Base-by-base conservation (phyloP, 352 stramenopile species). In the Globisporangium acanthophoron region DNA sequence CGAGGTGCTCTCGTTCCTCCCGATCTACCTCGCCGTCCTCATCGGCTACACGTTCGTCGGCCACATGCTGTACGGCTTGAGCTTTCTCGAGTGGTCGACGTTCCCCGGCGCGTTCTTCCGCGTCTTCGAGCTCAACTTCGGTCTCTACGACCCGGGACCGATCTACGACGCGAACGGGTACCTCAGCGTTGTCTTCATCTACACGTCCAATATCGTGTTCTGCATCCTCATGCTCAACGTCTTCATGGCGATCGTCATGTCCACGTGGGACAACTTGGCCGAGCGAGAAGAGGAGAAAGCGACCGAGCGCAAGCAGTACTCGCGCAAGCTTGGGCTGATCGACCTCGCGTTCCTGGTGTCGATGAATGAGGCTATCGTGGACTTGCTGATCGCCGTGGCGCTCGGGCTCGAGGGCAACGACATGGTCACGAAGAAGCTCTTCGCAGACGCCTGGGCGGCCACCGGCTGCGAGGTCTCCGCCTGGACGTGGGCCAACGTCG, bases 211-310 rank as follows among this genome's bases (percentile, higher is more conserved):
- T 47, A 59, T 83, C 33, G 68, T 90, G 11, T 90, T 90, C 52
- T 87, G 77, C 57, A 87, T 90, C 59, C 75, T 90, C 61, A 88
- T 90, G 79, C 72, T 90, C 46, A 90, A 90, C 47, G 70, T 90
- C 1, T 90, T 90, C 56, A 85, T 90, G 77, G 75, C 80, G 13
- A 90, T 90, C 53, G 70, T 90, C 50, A 88, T 88, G 77, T 80
- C 69, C 21, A 90, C 79, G 20, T 90, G 79, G 77, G 77, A 90
- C 20, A 58, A 65, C 1, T 67, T 87, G n/a, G 72, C 69, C 0
- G 79, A 85, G 27, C 66, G 76, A 47, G 79, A 87, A 59, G 58
- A 60, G 29, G 75, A 80, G 15, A 77, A 73, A 1, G 70, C 71
- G 9, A 69, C 67, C 41, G 70, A 83, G 48, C 70, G 72, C 15